Percentiles rank a stretch among this genome's conserved stretches.
These are phyloP conservation scores for Venturia oleaginea DNA, from an alignment of 2,329 filamentous ascomycete genomes.

Conservation along the genomic window DNA sequence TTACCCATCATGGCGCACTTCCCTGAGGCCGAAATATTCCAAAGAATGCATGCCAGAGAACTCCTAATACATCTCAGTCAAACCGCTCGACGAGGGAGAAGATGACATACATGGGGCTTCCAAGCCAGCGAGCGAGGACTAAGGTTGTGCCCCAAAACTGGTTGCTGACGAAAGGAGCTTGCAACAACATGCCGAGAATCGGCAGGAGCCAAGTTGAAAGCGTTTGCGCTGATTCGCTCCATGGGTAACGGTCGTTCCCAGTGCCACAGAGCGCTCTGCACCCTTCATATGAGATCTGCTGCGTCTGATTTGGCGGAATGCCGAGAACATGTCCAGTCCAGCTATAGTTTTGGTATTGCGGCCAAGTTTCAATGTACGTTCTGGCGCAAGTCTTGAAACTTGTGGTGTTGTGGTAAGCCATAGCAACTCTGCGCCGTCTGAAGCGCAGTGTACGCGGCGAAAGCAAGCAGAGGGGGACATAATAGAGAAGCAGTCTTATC, in stretches of 20 bases:
- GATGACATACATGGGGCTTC: conserved; percentile 21
- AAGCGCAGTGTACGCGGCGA: not conserved
- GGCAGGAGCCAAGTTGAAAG: conserved; percentile 23
- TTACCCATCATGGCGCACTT: conserved; percentile 21
- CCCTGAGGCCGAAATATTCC: conserved; percentile 26
- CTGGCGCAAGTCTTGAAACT: not conserved
- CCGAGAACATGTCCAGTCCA: conserved; percentile 19
- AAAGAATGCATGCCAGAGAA: conserved; percentile 23
- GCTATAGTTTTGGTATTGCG: conserved; percentile 4
- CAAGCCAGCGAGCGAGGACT: conserved; percentile 20
- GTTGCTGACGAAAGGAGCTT: conserved; percentile 21
- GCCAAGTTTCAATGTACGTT: not conserved
- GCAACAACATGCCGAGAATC: conserved; percentile 19
- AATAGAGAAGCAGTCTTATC: not conserved
- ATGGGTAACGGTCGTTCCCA: conserved; percentile 17
- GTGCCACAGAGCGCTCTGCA: conserved; percentile 16
- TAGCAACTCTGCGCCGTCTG: not conserved
- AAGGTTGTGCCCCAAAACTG: conserved; percentile 17
- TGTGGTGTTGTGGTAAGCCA: not conserved
- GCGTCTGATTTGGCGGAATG: conserved; percentile 1
- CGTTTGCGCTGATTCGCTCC: conserved; percentile 18
- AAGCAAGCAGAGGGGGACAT: not conserved
- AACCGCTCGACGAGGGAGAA: conserved; percentile 10
- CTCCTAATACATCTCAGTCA: not conserved
- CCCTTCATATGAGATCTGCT: conserved; percentile 11